A percentile compares a stretch with the other conserved stretches of the same genome.
These are phyloP conservation scores for Microcera coccophila DNA, from an alignment of 2,329 filamentous ascomycete species.

Conservation along the genomic window DNA sequence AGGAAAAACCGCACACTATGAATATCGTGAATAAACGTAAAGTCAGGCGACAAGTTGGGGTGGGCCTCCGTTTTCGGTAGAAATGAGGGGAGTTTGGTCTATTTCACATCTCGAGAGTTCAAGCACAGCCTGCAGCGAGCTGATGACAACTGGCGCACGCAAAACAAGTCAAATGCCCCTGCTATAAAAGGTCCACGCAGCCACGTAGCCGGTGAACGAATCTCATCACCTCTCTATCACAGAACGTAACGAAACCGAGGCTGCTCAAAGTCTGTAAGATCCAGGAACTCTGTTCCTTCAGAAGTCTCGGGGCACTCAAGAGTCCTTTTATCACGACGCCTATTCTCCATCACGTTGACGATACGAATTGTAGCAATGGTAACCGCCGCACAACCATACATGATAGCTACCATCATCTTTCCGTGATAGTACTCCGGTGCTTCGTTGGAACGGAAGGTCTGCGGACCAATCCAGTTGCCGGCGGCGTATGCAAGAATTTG, in stretches of 20 bases:
- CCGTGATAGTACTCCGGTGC: slow-evolving; percentile 22
- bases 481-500: slow-evolving; percentile 19
- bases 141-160: too few species aligned
- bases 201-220: too few species aligned
- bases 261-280: slow-evolving; percentile 25
- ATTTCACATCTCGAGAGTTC: too few species aligned
- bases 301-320: slow-evolving; percentile 7
- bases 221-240: slow-evolving; percentile 2
- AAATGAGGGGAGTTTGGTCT: too few species aligned
- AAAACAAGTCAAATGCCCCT: too few species aligned
- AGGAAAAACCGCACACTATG: too few species aligned
- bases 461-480: slow-evolving; percentile 24
- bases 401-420: slow-evolving; percentile 24
- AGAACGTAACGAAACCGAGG: slow-evolving; percentile 22
- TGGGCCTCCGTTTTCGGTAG: too few species aligned
- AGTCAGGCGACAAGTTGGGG: too few species aligned
- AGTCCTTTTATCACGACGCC: slow-evolving; percentile 23
- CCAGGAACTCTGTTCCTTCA: slow-evolving; percentile 19
- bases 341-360: slow-evolving; percentile 25
- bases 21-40: too few species aligned
- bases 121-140: too few species aligned
- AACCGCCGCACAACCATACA: slow-evolving; percentile 17
- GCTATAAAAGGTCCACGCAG: too few species aligned
- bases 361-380: slow-evolving; percentile 13
- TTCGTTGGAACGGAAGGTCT: slow-evolving; percentile 22